Evolutionary conservation across 2,329 filamentous ascomycete genomes (phyloP).

Genomic region (Bipolaris victoriae): DNA sequence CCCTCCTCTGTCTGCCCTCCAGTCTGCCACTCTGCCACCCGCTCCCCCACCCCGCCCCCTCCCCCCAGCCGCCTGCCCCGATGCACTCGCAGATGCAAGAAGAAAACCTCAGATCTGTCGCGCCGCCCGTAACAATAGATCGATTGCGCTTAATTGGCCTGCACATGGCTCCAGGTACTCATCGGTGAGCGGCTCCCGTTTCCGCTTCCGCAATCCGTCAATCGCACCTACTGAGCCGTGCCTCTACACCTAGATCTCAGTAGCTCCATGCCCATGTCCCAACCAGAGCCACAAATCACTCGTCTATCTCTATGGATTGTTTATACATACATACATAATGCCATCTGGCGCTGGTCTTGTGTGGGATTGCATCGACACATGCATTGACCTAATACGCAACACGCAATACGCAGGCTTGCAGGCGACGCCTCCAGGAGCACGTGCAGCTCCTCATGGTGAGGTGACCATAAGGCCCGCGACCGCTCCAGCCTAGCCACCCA

Average conservation of each 20-base stretch:
- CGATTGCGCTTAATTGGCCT: constrained; percentile 9
- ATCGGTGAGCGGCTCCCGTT: constrained; percentile 18
- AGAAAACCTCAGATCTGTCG: constrained; percentile 13
- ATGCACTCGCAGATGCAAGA: constrained; percentile 12
- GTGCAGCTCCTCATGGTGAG: background rate
- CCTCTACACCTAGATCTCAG: constrained; percentile 20
- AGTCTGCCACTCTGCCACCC: constrained; percentile 1
- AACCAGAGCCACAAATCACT: constrained; percentile 9
- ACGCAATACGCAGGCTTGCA: background rate
- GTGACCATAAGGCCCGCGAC: background rate
- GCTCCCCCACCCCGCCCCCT: constrained; percentile 8
- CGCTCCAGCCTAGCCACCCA: background rate
- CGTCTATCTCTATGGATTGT: background rate
- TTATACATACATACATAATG: background rate
- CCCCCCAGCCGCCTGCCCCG: constrained; percentile 5
- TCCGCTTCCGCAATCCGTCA: constrained; percentile 20
- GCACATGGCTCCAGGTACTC: constrained; percentile 6
- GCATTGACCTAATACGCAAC: constrained; percentile 9
- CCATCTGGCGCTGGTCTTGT: background rate
- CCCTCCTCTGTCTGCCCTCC: background rate
- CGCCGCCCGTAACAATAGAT: constrained; percentile 7
- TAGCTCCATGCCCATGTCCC: constrained; percentile 9
- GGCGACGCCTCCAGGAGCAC: background rate
- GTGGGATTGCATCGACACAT: constrained; percentile 10
- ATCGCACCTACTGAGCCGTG: constrained; percentile 13